Percentiles rank a stretch among this genome's conserved stretches.
These are phyloP conservation scores for Echinochloa phyllopogon DNA, from an alignment of 176 grass and related monocot genomes.

Conservation along the genomic window DNA sequence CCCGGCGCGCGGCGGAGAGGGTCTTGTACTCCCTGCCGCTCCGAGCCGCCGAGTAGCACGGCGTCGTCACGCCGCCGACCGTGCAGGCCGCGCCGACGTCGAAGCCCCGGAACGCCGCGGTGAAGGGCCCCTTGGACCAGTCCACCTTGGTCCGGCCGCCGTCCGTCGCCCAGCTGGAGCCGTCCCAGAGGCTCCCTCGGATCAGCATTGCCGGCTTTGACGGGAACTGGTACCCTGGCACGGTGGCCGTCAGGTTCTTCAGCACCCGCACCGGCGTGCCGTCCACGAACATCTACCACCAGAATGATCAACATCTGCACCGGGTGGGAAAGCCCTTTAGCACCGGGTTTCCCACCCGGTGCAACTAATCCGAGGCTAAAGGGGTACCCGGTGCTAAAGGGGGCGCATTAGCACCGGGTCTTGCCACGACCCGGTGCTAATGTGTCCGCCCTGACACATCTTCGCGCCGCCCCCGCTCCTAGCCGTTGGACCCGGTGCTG, in stretches of 20 bases:
- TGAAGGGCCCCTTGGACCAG: conserved; percentile 63
- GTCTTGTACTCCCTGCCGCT: conserved; percentile 49
- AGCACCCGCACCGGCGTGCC: conserved; percentile 60
- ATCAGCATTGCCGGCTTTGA: conserved; percentile 57
- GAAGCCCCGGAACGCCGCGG: conserved; percentile 52
- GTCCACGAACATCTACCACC: conserved; percentile 54
- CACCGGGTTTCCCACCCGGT: too few relatives aligned
- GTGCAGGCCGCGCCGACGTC: conserved; percentile 52
- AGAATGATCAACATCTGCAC: too few relatives aligned
- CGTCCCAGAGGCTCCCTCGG: conserved; percentile 71
- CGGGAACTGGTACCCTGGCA: conserved; percentile 50
- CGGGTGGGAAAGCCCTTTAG: too few relatives aligned
- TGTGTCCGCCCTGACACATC: too few relatives aligned
- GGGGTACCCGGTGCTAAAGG: too few relatives aligned
- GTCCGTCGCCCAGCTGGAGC: conserved; percentile 74
- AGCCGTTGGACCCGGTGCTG: too few relatives aligned
- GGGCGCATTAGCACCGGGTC: too few relatives aligned
- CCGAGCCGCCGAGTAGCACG: conserved; percentile 48
- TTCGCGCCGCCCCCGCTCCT: too few relatives aligned
- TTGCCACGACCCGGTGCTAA: too few relatives aligned
- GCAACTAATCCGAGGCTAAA: too few relatives aligned
- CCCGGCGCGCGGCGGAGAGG: conserved; percentile 44
- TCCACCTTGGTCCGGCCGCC: conserved; percentile 58
- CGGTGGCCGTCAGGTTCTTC: conserved; percentile 52
- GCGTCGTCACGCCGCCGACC: not conserved